Evolutionary conservation across 139 green algal species (phyloP).

Genomic region (Gonium pectorale): DNA sequence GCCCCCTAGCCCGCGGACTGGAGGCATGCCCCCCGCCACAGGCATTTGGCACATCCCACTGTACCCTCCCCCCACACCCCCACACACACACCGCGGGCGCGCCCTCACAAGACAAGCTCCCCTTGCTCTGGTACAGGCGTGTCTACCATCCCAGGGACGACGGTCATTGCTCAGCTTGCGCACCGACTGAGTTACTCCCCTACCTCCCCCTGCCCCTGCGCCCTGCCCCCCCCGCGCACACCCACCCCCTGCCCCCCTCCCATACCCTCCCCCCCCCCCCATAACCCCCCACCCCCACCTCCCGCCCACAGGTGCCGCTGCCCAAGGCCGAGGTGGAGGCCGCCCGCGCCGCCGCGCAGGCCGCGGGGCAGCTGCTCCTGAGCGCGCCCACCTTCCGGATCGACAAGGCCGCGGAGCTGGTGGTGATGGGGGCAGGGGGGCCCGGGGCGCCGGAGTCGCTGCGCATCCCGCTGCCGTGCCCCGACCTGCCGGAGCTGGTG

Average conservation of each 20-base stretch:
- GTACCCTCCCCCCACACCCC: too few species aligned
- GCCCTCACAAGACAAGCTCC: too few species aligned
- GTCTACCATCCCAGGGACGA: too few species aligned
- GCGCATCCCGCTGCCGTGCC: slow-evolving; percentile 77
- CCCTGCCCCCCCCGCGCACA: too few species aligned
- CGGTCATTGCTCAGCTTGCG: too few species aligned
- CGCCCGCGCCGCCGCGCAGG: slow-evolving; percentile 31
- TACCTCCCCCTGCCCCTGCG: too few species aligned
- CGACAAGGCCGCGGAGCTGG: slow-evolving; percentile 57
- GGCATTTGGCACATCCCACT: too few species aligned
- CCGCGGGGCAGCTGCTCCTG: slow-evolving; percentile 56
- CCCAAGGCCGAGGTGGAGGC: slow-evolving; percentile 59
- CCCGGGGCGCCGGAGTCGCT: slow-evolving; percentile 46
- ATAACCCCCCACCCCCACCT: neutral
- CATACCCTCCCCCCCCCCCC: neutral
- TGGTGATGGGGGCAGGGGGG: slow-evolving; percentile 43
- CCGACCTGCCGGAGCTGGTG: slow-evolving; percentile 85
- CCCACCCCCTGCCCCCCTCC: neutral
- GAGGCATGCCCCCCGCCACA: too few species aligned
- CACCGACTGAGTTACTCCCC: too few species aligned
- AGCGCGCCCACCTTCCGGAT: slow-evolving; percentile 67
- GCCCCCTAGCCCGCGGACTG: too few species aligned
- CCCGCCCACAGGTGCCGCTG: slow-evolving; percentile 74
- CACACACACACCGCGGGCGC: too few species aligned
- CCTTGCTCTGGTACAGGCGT: too few species aligned